Evolutionary conservation across 352 stramenopile genomes (phyloP), one percentile per base, ranked within the genome.

Genomic region (Phytophthora agathidicida): DNA sequence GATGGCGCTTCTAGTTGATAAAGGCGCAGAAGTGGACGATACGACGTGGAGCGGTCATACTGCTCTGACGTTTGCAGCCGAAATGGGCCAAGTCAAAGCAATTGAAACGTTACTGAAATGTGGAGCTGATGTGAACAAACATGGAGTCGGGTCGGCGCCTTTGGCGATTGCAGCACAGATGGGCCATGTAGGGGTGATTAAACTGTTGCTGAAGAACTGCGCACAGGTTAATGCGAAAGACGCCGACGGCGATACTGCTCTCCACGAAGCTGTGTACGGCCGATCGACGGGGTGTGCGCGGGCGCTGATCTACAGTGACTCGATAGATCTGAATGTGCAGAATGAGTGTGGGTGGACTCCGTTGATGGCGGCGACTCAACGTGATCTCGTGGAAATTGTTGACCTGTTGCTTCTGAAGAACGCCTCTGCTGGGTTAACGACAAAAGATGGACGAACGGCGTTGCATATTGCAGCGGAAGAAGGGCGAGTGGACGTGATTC

Each of bases 21-120:
- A 49, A 7, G 26, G 54, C n/a, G 54, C 43, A 23, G 20, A 44
- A 27, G 36, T 50, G 5, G 36, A 47, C 22, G 48, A 47, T 17
- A 44, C 33, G 28, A 51, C 47, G 7, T 45, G 14, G 26, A 43
- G 62, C 7, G 50, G 42, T 11, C 13, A 45, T 16, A 66, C 57
- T 23, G 57, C 48, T 14, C 19, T 66, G 10, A 62, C 58, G 5
- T 57, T 67, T 41, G 58, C 58, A 16, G 50, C 58, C 36, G 58
- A 67, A 52, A 31, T 24, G 0, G 48, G 32, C 2, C 39, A 49
- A 0, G 14, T 49, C 8, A 20, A 50, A 7, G 49, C 48, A 19
- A 32, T 47, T 9, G 11, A 26, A 17, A 24, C 7, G 20, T 26
- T 60, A 13, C 22, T 65, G 16, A 17, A 47, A 1, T 3, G n/a